These are phyloP conservation scores for Pinus albicaulis DNA, from an alignment of 75 land plant genomes.

Conservation along the genomic window DNA sequence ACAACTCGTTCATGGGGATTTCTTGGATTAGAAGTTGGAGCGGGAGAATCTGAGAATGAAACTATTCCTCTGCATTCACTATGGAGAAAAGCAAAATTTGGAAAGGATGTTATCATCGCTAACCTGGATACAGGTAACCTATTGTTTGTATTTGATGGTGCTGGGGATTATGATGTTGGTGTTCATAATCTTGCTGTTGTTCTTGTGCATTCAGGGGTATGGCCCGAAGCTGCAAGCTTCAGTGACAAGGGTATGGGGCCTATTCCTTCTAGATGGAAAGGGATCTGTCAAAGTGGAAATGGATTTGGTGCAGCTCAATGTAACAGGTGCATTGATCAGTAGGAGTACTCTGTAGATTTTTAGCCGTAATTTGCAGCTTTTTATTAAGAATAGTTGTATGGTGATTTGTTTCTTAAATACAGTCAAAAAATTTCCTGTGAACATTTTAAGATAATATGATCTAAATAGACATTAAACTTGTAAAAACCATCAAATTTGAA, in stretches of 20 bases:
- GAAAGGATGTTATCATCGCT: conserved; percentile 54
- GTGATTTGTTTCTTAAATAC: too few species aligned
- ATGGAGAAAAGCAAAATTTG: conserved; percentile 58
- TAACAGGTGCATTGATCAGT: conserved; percentile 20
- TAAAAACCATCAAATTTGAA: too few species aligned
- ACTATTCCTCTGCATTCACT: conserved; percentile 13
- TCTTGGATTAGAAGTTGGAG: conserved; percentile 36
- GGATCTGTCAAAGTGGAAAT: conserved; percentile 21
- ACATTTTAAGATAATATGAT: too few species aligned
- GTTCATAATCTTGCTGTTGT: too few species aligned
- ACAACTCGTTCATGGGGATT: conserved; percentile 63
- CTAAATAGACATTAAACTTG: too few species aligned
- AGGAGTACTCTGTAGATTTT: too few species aligned
- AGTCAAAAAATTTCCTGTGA: too few species aligned
- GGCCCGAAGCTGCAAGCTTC: conserved; percentile 45
- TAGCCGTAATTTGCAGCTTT: too few species aligned
- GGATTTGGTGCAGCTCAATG: conserved; percentile 10
- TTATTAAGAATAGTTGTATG: too few species aligned
- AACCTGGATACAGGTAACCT: conserved; percentile 48
- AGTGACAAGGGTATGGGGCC: conserved; percentile 29
- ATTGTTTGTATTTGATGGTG: too few species aligned
- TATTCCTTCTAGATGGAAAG: conserved; percentile 39
- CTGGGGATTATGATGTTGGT: neutral
- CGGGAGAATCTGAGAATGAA: neutral
- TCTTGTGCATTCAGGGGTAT: conserved; percentile 16